phyloP scores from a whole-genome alignment of 352 stramenopile genomes.

The Chrysophaeum taylorii region DNA sequence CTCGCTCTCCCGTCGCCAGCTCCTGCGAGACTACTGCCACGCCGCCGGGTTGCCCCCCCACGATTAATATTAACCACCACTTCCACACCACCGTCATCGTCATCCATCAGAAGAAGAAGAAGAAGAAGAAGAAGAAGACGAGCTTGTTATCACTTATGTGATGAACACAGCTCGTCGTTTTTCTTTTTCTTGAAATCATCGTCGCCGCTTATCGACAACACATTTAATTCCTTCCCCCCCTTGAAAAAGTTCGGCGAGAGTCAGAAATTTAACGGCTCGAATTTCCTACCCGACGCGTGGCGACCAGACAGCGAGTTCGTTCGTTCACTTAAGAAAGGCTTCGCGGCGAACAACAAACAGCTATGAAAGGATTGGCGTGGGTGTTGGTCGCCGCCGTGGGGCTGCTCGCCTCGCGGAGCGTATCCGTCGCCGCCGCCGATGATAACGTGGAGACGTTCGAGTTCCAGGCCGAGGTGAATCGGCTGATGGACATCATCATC shows the following conservation, averaged over 20 bases:
- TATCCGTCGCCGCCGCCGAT: neutral
- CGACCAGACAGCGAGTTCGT: neutral
- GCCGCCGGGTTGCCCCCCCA: too few relatives aligned
- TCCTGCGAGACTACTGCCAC: too few relatives aligned
- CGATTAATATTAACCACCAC: too few relatives aligned
- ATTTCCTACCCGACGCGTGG: neutral
- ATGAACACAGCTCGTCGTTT: too few relatives aligned
- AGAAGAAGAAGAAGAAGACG: too few relatives aligned
- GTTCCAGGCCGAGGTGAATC: slow-evolving; percentile 85
- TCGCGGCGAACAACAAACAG: too few relatives aligned
- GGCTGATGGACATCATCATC: slow-evolving; percentile 99
- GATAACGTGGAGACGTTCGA: slow-evolving; percentile 34
- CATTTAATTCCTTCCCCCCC: too few relatives aligned
- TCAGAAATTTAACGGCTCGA: slow-evolving; percentile 2
- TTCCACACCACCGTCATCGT: too few relatives aligned
- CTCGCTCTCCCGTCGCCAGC: too few relatives aligned
- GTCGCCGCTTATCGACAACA: too few relatives aligned
- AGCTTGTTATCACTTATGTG: too few relatives aligned
- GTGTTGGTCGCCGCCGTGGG: neutral
- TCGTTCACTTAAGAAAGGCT: neutral
- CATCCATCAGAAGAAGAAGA: too few relatives aligned
- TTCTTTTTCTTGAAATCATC: slow-evolving; percentile 2
- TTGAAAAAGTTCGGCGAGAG: slow-evolving; percentile 2
- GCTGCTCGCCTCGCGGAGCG: neutral
- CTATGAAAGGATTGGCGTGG: neutral